phyloP scores from a whole-genome alignment of 805 yeast species.

The Saccharomycopsis vini region DNA sequence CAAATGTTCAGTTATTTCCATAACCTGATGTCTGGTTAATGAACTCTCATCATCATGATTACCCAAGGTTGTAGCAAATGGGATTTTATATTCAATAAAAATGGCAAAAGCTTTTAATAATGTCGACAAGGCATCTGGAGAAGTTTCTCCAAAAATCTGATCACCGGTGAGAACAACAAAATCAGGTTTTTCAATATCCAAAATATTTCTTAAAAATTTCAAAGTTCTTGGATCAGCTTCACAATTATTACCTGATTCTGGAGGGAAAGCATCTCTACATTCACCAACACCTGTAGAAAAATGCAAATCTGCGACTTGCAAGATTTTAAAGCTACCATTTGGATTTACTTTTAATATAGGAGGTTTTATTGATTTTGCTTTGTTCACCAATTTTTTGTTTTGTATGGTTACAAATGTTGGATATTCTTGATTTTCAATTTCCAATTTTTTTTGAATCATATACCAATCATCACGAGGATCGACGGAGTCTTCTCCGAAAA shows the following conservation, averaged over 20 bases:
- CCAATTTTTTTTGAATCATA: conserved; percentile 24
- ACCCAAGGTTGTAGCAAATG: conserved; percentile 82
- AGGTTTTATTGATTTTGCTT: conserved; percentile 5
- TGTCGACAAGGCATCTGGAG: conserved; percentile 78
- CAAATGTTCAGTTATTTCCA: conserved; percentile 43
- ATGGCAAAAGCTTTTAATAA: conserved; percentile 70
- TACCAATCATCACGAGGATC: conserved; percentile 66
- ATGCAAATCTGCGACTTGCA: conserved; percentile 89
- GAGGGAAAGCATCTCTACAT: conserved; percentile 70
- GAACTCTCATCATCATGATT: conserved; percentile 92
- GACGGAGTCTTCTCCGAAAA: conserved; percentile 54
- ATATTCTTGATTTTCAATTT: conserved; percentile 18
- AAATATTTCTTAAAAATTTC: conserved; percentile 47
- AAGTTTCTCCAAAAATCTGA: conserved; percentile 71
- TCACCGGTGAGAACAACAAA: conserved; percentile 86
- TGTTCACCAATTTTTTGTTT: conserved; percentile 5
- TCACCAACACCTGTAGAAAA: conserved; percentile 75
- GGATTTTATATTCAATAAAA: conserved; percentile 56
- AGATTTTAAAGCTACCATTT: conserved; percentile 56
- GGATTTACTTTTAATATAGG: conserved; percentile 30
- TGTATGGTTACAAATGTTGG: conserved; percentile 11
- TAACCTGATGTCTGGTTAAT: conserved; percentile 47
- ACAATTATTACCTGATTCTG: conserved; percentile 40
- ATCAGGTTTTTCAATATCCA: conserved; percentile 76
- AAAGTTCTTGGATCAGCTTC: conserved; percentile 71